Evolutionary conservation across 352 stramenopile species (phyloP), one percentile per base, ranked within the genome.

Genomic region (Thalassiosira hispida): DNA sequence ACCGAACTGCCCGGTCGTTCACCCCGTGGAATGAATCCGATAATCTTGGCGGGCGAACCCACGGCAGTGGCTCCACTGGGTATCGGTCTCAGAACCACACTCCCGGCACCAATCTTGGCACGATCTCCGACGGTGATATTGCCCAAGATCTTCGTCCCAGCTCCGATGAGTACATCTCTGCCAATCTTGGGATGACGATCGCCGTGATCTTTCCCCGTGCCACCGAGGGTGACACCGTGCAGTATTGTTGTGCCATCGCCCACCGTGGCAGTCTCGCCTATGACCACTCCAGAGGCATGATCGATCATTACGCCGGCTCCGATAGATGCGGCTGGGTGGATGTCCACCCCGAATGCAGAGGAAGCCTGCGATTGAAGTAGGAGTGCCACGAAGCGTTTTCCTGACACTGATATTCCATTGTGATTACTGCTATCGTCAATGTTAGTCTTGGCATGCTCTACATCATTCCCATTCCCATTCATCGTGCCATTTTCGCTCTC

Each of bases 171-270:
- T 2, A 94, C 89, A 33, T 87, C 68, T 60, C 87, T 87, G 1
- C 83, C 71, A 42, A 92, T 75, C 68, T 94, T 93, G 12, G 91
- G 91, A 81, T 95, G 91, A 23, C 91, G 81, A 79, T 93, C 85
- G 20, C 68, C 87, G 31, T 59, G 61, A 55, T 91, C 70, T 56
- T 91, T 92, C 14, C 90, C 91, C 8, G 85, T 93, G 16, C 91
- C 91, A 38, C 91, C 91, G 5, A 95, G 79, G 1, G 91, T 95
- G 0, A 95, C 91, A 16, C 84, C 81, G 71, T 95, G 91, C 1
- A 95, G 38, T 65, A 95, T 90, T 0, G 85, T 94, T n/a, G 81
- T 87, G 38, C 90, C 84, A 69, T 95, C 79, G 27, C 92, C 92
- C 0, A 95, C 77, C 6, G 78, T 67, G 16, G 85, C 87, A 6